phyloP scores from a whole-genome alignment of 1,139 yeast species.

The Eremothecium cymbalariae region DNA sequence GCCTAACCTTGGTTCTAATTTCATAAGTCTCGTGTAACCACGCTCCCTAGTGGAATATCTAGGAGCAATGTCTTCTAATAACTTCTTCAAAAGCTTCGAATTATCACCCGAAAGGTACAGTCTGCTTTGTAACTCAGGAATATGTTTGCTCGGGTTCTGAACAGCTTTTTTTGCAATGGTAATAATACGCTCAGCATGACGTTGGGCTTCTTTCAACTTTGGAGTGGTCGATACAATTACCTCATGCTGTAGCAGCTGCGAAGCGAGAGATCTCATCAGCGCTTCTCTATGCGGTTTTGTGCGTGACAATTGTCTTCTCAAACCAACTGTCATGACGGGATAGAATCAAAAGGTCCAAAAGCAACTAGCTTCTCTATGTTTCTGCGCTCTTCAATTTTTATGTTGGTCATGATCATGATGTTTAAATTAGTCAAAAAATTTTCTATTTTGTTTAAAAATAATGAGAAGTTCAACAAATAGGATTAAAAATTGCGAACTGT shows the following conservation, averaged over 20 bases:
- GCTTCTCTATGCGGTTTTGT: conserved; percentile 45
- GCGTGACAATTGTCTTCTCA: conserved; percentile 31
- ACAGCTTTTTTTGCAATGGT: conserved; percentile 37
- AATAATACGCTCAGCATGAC: conserved; percentile 48
- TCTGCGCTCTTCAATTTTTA: too few species aligned
- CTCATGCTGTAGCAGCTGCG: conserved; percentile 61
- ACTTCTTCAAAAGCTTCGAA: conserved; percentile 38
- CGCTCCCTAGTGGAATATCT: conserved; percentile 59
- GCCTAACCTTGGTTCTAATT: conserved; percentile 77
- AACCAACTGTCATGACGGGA: conserved; percentile 30
- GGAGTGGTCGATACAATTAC: conserved; percentile 63
- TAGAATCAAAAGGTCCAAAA: not conserved
- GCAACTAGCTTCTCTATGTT: not conserved
- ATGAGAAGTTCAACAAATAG: not conserved
- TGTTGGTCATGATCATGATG: too few species aligned
- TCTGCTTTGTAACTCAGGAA: conserved; percentile 23
- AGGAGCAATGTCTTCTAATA: conserved; percentile 54
- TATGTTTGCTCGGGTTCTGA: conserved; percentile 11
- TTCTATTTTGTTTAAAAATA: too few species aligned
- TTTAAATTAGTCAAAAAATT: too few species aligned
- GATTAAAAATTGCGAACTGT: not conserved
- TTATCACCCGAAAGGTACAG: conserved; percentile 27
- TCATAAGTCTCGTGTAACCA: conserved; percentile 82
- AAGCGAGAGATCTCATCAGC: conserved; percentile 51
- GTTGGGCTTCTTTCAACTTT: conserved; percentile 60